A percentile compares a stretch with the other conserved stretches of the same genome.
These are phyloP conservation scores for Pseudevernia furfuracea DNA, from an alignment of 495 filamentous ascomycete species.

Conservation along the genomic window DNA sequence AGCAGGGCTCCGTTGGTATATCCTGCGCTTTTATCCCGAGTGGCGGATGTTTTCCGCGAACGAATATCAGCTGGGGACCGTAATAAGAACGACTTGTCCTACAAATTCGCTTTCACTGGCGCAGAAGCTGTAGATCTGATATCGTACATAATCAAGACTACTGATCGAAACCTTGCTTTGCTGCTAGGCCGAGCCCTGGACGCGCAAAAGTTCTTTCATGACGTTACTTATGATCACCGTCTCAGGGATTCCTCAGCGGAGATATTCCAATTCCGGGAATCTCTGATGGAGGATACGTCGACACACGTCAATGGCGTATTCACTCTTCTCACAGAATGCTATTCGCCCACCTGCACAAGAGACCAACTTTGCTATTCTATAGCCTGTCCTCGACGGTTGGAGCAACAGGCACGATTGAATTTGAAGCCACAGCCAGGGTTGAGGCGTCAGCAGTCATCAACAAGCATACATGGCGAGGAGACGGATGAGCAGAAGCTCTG, in stretches of 20 bases:
- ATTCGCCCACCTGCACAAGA: slow-evolving; percentile 92
- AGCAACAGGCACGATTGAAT: slow-evolving; percentile 90
- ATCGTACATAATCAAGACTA: slow-evolving; percentile 89
- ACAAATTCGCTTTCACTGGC: slow-evolving; percentile 93
- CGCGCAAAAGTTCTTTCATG: slow-evolving; percentile 99
- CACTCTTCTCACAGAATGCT: slow-evolving; percentile 91
- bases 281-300: slow-evolving; percentile 75
- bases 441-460: slow-evolving; percentile 68
- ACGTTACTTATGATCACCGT: slow-evolving; percentile 96
- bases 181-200: slow-evolving; percentile 90
- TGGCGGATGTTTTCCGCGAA: slow-evolving; percentile 84
- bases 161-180: slow-evolving; percentile 87
- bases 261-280: slow-evolving; percentile 95
- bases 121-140: slow-evolving; percentile 93
- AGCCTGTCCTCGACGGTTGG: slow-evolving; percentile 86
- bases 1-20: slow-evolving; percentile 74
- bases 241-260: slow-evolving; percentile 83
- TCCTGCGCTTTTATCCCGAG: slow-evolving; percentile 81
- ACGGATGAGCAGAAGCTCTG: slow-evolving; percentile 96
- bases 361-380: slow-evolving; percentile 98
- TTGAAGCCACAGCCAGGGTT: slow-evolving; percentile 84
- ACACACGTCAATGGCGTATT: slow-evolving; percentile 94
- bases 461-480: slow-evolving; percentile 75
- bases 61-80: slow-evolving; percentile 74
- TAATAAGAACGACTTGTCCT: slow-evolving; percentile 93